phyloP scores from a whole-genome alignment of 495 filamentous ascomycete species.

The Xanthoparmelia taractica region DNA sequence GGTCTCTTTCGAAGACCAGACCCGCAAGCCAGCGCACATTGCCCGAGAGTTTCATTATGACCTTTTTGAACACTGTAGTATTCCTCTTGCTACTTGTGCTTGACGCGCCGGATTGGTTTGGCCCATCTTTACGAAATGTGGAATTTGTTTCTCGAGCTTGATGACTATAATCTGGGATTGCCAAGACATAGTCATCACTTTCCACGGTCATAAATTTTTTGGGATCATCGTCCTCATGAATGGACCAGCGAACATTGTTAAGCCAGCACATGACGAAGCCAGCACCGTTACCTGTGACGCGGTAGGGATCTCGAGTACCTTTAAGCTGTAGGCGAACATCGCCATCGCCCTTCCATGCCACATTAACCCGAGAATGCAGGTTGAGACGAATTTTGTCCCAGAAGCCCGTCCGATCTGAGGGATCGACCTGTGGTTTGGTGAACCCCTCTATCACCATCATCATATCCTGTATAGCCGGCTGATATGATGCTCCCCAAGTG shows the following conservation, averaged over 20 bases:
- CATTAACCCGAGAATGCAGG: constrained; percentile 84
- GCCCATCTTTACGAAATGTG: constrained; percentile 45
- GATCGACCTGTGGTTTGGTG: constrained; percentile 89
- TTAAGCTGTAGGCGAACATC: constrained; percentile 94
- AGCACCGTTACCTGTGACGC: constrained; percentile 83
- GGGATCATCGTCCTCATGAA: constrained; percentile 74
- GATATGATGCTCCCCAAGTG: constrained; percentile 95
- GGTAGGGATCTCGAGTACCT: constrained; percentile 86
- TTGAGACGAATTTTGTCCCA: constrained; percentile 98
- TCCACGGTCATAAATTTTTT: constrained; percentile 92
- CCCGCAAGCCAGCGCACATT: constrained; percentile 87
- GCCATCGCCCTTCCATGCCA: constrained; percentile 89
- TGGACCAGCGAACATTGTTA: constrained; percentile 77
- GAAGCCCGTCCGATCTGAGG: constrained; percentile 88
- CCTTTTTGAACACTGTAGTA: constrained; percentile 84
- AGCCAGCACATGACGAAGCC: constrained; percentile 98
- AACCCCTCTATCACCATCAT: constrained; percentile 99
- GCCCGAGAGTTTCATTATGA: constrained; percentile 95
- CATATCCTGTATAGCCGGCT: constrained; percentile 98
- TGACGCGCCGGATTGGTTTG: constrained; percentile 41
- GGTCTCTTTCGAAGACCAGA: constrained; percentile 81
- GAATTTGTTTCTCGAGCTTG: constrained; percentile 57
- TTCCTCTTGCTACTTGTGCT: constrained; percentile 61
- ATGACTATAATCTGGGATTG: constrained; percentile 86
- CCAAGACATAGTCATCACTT: constrained; percentile 87